Percentiles rank a stretch among this genome's conserved stretches.
Conservation (phyloP, 2,329 filamentous ascomycete species). For the Exophiala sp. region DNA sequence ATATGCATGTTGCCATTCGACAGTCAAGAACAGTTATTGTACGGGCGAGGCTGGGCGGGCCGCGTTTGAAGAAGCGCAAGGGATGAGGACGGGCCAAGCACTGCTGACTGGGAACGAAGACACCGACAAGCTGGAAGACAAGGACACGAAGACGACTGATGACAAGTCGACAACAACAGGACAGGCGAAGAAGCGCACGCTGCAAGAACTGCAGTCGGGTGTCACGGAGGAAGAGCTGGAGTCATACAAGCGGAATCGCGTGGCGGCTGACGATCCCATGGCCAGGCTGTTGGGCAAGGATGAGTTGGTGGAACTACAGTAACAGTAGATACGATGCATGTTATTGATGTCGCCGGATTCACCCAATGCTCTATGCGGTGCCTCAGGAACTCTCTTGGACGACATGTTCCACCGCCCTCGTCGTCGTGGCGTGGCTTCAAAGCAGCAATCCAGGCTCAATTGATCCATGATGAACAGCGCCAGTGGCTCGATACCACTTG, state of each 20-base stretch:
- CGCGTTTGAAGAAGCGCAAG: conserved; percentile 72
- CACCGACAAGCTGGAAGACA: conserved; percentile 9
- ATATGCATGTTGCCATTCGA: conserved; percentile 89
- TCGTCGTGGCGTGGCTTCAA: no score
- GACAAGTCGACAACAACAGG: not conserved
- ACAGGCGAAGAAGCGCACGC: conserved; percentile 60
- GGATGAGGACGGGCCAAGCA: conserved; percentile 46
- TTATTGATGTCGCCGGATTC: no score
- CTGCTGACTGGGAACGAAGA: conserved; percentile 34
- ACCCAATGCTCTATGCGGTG: no score
- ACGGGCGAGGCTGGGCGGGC: conserved; percentile 81
- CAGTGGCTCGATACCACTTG: no score
- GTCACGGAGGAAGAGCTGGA: conserved; percentile 81
- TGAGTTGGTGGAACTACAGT: conserved; percentile 17
- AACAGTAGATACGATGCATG: not conserved
- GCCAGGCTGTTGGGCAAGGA: conserved; percentile 48
- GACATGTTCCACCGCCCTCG: no score
- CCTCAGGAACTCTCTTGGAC: no score
- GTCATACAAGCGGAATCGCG: conserved; percentile 69
- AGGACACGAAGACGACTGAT: not conserved
- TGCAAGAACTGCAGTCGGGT: conserved; percentile 71
- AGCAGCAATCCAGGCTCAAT: no score
- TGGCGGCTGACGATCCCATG: conserved; percentile 78
- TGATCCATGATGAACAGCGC: no score
- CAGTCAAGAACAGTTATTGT: conserved; percentile 94